phyloP scores from a whole-genome alignment of 768 basidiomycete species.

The Tremella fuciformis region DNA sequence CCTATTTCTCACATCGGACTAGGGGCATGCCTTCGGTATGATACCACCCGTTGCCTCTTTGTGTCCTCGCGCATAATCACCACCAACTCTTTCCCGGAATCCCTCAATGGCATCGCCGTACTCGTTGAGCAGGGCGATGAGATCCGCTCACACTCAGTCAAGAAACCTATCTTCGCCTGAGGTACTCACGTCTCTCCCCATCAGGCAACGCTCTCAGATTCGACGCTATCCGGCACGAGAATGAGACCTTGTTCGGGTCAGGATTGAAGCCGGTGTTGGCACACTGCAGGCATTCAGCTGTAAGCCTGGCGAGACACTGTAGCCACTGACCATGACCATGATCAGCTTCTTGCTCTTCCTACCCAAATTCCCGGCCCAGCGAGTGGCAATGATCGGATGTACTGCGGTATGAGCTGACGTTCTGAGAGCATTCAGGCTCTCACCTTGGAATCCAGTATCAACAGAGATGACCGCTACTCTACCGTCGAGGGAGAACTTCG shows the following conservation, averaged over 20 bases:
- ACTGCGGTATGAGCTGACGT: conserved; percentile 33
- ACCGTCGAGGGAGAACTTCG: conserved; percentile 56
- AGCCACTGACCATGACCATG: conserved; percentile 44
- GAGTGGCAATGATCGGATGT: conserved; percentile 56
- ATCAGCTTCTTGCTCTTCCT: conserved; percentile 47
- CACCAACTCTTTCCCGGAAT: conserved; percentile 54
- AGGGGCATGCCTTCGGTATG: conserved; percentile 52
- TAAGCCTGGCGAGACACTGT: neutral
- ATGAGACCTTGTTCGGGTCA: conserved; percentile 52
- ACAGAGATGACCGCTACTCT: conserved; percentile 55
- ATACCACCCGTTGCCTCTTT: conserved; percentile 59
- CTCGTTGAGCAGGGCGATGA: conserved; percentile 54
- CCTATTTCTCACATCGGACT: too few relatives aligned
- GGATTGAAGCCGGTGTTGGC: conserved; percentile 55
- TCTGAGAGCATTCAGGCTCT: neutral
- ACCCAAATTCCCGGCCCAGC: conserved; percentile 56
- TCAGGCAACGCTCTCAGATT: conserved; percentile 48
- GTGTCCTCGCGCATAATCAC: conserved; percentile 57
- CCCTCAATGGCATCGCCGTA: conserved; percentile 52
- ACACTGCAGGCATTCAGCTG: conserved; percentile 35
- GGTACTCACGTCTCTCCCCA: conserved; percentile 45
- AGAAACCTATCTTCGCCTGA: neutral
- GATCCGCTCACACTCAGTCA: conserved; percentile 44
- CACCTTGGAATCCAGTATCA: conserved; percentile 55
- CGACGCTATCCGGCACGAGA: conserved; percentile 55